Conservation (phyloP, 2,329 filamentous ascomycete species). For the Penicillium oxalicum region DNA sequence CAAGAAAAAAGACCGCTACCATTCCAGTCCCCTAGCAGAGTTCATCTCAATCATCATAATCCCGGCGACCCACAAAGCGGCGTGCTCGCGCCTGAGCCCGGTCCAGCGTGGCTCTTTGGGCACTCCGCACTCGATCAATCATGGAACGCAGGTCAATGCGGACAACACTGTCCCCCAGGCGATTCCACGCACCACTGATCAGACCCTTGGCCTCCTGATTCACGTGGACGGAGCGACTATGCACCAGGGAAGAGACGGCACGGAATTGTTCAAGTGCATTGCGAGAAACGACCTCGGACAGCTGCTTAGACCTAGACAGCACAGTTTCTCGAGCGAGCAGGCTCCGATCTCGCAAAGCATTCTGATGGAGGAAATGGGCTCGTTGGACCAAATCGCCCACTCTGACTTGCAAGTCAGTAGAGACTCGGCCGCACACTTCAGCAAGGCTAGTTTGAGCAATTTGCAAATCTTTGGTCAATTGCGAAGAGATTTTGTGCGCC, state of each 20-base stretch:
- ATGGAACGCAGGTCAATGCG: slow-evolving; percentile 22
- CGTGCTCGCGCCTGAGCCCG: slow-evolving; percentile 33
- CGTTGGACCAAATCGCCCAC: slow-evolving; percentile 34
- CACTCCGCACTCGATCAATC: slow-evolving; percentile 24
- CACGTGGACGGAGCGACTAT: slow-evolving; percentile 23
- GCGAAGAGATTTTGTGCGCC: slow-evolving; percentile 31
- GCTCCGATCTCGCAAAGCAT: slow-evolving; percentile 25
- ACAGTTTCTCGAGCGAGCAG: slow-evolving; percentile 21
- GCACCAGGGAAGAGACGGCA: slow-evolving; percentile 27
- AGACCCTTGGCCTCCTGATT: slow-evolving; percentile 26
- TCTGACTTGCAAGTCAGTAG: slow-evolving; percentile 34
- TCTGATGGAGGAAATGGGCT: slow-evolving; percentile 28
- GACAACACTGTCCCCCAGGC: slow-evolving; percentile 20
- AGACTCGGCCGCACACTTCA: slow-evolving; percentile 34
- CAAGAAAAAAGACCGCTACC: slow-evolving; percentile 1
- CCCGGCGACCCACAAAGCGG: slow-evolving; percentile 22
- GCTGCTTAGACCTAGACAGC: slow-evolving; percentile 30
- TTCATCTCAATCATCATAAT: slow-evolving; percentile 7
- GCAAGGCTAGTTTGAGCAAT: slow-evolving; percentile 35
- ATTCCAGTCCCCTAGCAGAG: not conserved
- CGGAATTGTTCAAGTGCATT: slow-evolving; percentile 29
- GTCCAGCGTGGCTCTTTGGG: slow-evolving; percentile 26
- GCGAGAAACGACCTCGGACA: slow-evolving; percentile 28
- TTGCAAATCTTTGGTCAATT: slow-evolving; percentile 33
- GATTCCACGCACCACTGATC: slow-evolving; percentile 25